Percentiles rank a stretch among this genome's conserved stretches.
phyloP scores from a whole-genome alignment of 2,329 filamentous ascomycete genomes.

The Colletotrichum karsti region DNA sequence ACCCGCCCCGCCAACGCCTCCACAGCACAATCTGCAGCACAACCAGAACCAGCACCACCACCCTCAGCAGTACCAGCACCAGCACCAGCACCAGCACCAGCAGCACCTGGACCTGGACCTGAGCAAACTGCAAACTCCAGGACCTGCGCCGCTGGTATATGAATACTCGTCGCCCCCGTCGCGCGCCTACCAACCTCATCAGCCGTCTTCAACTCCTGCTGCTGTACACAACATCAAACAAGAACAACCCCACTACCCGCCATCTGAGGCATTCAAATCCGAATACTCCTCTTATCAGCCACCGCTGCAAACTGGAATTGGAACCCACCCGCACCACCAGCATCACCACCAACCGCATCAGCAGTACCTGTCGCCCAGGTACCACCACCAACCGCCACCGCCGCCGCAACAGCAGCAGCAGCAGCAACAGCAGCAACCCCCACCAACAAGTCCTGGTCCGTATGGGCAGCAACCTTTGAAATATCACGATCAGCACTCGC shows the following conservation, averaged over 20 bases:
- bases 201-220: constrained; percentile 28
- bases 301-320: constrained; percentile 33
- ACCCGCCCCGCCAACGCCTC: constrained; percentile 37
- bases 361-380: constrained; percentile 31
- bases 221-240: constrained; percentile 29
- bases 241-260: constrained; percentile 27
- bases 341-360: constrained; percentile 34
- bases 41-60: constrained; percentile 26
- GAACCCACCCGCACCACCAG: constrained; percentile 42
- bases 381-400: constrained; percentile 31
- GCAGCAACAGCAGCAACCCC: constrained; percentile 30
- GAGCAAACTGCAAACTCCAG: constrained; percentile 23
- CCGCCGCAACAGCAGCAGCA: constrained; percentile 21
- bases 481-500: constrained; percentile 19
- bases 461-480: constrained; percentile 21
- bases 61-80: constrained; percentile 24
- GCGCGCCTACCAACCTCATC: constrained; percentile 26
- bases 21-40: constrained; percentile 36
- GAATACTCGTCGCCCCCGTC: constrained; percentile 27
- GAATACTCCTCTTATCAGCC: constrained; percentile 25
- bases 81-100: constrained; percentile 37
- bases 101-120: constrained; percentile 29
- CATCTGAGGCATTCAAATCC: constrained; percentile 28
- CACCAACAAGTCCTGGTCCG: constrained; percentile 19
- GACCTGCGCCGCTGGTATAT: constrained; percentile 25